Evolutionary conservation across 2,329 filamentous ascomycete genomes (phyloP), one percentile per base, ranked within the genome.

Genomic region (Cladosporium sp.): DNA sequence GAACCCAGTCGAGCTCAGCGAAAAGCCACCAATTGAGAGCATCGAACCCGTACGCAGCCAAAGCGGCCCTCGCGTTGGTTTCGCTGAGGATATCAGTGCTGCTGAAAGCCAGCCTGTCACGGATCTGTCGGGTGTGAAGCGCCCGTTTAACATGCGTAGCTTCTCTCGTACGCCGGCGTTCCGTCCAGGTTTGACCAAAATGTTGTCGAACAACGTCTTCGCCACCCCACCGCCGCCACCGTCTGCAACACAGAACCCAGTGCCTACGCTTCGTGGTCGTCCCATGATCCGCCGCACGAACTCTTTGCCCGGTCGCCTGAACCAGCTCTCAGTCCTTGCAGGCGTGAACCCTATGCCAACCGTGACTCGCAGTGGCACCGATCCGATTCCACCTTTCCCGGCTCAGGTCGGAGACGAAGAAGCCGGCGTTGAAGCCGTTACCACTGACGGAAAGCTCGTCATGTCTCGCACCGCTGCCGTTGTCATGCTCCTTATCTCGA

Each of bases 151-250:
- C 64, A 72, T 76, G 72, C 74, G 73, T 49, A 66, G 69, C 62
- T 86, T 91, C 58, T 89, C 86, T 13, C 77, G 73, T 26, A 70
- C 70, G 46, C 65, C 66, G 13, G 58, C 63, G 14, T 83, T 90
- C 62, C 81, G 85, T 54, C 88, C 88, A 1, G 83, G 84, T 16
- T 76, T 87, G 39, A 86, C 88, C 23, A 91, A 88, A 72, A 86
- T 88, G 56, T 81, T 93, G 4, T 87, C 90, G 0, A 90, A 90
- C 58, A 87, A 88, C 13, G 89, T 93, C 65, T 93, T 93, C 70
- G 76, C 75, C 59, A 80, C 77, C n/a, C 77, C 77, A 16, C 73
- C 78, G 43, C 75, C 77, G 0, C 63, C 70, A 6, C 71, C 73
- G 11, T 60, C 64, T 21, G 1, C 63, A 32, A 10, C 30, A 30